Conservation (phyloP, 108 stramenopile species). For the Cyclotella cryptica region DNA sequence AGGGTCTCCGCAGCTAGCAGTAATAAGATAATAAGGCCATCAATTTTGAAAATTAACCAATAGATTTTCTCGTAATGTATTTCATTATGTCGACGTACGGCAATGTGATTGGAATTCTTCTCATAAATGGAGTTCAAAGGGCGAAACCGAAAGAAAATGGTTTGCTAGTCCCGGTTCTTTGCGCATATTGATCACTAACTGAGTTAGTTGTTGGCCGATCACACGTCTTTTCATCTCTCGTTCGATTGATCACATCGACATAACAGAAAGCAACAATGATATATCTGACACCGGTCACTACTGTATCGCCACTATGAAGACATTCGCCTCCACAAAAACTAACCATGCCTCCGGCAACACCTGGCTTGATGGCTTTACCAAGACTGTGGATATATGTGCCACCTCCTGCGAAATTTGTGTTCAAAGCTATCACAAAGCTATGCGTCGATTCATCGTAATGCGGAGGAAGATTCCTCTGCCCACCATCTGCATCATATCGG, state of each 20-base stretch:
- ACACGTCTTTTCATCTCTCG: background rate
- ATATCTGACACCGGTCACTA: constrained; percentile 48
- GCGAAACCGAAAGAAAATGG: constrained; percentile 14
- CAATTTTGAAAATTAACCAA: background rate
- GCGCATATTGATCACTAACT: no score
- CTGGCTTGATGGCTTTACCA: constrained; percentile 37
- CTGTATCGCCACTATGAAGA: constrained; percentile 59
- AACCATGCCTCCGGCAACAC: constrained; percentile 44
- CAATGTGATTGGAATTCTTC: background rate
- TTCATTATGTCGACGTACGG: background rate
- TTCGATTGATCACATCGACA: constrained; percentile 32
- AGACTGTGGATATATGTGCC: constrained; percentile 80
- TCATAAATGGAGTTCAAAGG: background rate
- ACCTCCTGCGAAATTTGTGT: constrained; percentile 84
- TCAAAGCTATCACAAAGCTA: constrained; percentile 90
- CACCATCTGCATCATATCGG: constrained; percentile 70
- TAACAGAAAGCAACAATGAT: constrained; percentile 55
- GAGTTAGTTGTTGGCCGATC: background rate
- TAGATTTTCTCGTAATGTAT: background rate
- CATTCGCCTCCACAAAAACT: constrained; percentile 55
- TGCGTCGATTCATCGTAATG: constrained; percentile 92
- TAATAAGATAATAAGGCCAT: background rate
- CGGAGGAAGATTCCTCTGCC: constrained; percentile 79
- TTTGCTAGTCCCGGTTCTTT: no score
- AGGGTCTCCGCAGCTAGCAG: background rate